Conservation (phyloP, 192 early-diverging fungal genomes). For the Umbelopsis sp. region DNA sequence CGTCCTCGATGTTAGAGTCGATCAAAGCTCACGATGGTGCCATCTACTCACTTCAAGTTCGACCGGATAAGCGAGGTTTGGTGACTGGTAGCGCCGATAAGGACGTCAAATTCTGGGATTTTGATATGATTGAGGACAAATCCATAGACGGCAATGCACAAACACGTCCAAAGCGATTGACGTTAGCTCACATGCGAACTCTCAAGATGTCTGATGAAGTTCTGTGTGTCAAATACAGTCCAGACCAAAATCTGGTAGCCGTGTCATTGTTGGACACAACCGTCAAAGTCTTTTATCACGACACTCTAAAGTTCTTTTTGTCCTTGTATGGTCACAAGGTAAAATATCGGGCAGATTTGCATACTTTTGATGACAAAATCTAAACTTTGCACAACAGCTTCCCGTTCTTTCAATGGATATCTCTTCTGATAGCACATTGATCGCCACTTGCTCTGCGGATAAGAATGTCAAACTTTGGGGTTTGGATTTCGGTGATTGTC, state of each 20-base stretch:
- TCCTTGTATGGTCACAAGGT: constrained; percentile 96
- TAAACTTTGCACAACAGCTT: constrained; percentile 41
- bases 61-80: constrained; percentile 85
- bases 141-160: constrained; percentile 12
- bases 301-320: constrained; percentile 96
- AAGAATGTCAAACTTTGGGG: constrained; percentile 99
- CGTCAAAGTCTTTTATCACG: constrained; percentile 96
- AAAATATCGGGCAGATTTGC: background rate
- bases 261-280: constrained; percentile 92
- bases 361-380: background rate
- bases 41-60: constrained; percentile 85
- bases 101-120: constrained; percentile 98
- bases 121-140: constrained; percentile 70
- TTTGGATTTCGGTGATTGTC: constrained; percentile 99
- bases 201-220: constrained; percentile 96
- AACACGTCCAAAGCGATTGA: constrained; percentile 58
- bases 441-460: constrained; percentile 95
- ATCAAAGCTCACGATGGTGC: constrained; percentile 92
- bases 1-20: constrained; percentile 79
- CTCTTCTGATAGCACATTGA: constrained; percentile 87
- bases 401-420: constrained; percentile 99
- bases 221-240: constrained; percentile 82
- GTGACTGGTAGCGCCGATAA: constrained; percentile 94
- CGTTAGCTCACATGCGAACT: constrained; percentile 85
- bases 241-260: constrained; percentile 85